Conservation (phyloP, 139 green algal species). For the Yamagishiella unicocca region DNA sequence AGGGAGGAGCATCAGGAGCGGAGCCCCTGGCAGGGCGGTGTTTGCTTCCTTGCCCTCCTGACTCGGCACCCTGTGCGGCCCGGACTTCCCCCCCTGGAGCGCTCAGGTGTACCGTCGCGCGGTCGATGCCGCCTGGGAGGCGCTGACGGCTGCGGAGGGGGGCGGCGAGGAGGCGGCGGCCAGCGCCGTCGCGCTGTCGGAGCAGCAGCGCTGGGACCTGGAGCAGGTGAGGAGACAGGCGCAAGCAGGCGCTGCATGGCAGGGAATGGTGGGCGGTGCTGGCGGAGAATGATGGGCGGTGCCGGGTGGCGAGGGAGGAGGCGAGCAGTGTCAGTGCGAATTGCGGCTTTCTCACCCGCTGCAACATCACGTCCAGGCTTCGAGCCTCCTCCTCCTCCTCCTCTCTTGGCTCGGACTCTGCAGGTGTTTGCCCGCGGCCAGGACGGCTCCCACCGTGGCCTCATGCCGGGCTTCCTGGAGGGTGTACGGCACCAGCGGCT, state of each 20-base stretch:
- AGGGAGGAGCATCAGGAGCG: too few relatives aligned
- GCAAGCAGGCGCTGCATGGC: too few relatives aligned
- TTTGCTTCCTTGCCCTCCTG: too few relatives aligned
- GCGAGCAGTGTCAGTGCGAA: too few relatives aligned
- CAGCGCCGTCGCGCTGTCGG: constrained; percentile 45
- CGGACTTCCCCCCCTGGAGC: too few relatives aligned
- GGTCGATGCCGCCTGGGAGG: constrained; percentile 83
- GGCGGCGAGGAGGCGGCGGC: constrained; percentile 3
- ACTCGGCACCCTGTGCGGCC: too few relatives aligned
- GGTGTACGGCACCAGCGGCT: constrained; percentile 82
- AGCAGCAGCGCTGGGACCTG: constrained; percentile 56
- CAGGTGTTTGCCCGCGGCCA: constrained; percentile 89
- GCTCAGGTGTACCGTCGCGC: constrained; percentile 64
- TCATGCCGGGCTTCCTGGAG: constrained; percentile 86
- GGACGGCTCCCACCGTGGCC: constrained; percentile 75
- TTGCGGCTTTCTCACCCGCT: too few relatives aligned
- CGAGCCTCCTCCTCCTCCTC: not conserved
- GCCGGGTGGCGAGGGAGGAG: too few relatives aligned
- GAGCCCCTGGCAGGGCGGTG: too few relatives aligned
- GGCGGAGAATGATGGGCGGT: too few relatives aligned
- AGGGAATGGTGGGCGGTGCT: too few relatives aligned
- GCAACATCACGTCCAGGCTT: not conserved
- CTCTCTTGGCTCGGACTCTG: too few relatives aligned
- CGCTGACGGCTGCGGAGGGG: constrained; percentile 2
- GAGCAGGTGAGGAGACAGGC: constrained; percentile 34